Evolutionary conservation across 805 yeast genomes (phyloP).

Genomic region (Cyberlindnera nakhonratchasimensis): DNA sequence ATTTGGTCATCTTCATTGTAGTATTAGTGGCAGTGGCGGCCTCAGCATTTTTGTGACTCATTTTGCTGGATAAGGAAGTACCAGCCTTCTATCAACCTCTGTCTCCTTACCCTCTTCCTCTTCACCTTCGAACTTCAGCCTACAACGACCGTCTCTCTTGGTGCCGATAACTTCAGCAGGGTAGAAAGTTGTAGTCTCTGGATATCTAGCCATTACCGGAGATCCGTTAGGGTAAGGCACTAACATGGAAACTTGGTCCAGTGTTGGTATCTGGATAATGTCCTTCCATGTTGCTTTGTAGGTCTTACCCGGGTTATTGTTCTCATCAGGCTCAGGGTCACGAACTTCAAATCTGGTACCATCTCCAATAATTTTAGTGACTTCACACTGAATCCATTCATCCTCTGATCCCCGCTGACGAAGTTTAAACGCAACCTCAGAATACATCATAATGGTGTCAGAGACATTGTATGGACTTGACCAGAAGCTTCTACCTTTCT

Average conservation of each 20-base stretch:
- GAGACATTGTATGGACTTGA: conserved; percentile 55
- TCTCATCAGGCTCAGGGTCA: conserved; percentile 97
- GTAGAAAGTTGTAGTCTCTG: conserved; percentile 96
- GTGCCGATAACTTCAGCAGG: conserved; percentile 87
- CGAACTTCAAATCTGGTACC: conserved; percentile 80
- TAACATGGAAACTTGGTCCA: conserved; percentile 38
- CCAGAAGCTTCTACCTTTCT: conserved; percentile 34
- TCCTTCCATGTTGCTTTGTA: conserved; percentile 84
- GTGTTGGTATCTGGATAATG: conserved; percentile 64
- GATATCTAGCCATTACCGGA: conserved; percentile 87
- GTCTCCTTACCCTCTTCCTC: conserved; percentile 96
- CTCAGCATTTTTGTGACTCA: background rate
- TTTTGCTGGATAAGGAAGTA: conserved; percentile 62
- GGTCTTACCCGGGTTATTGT: conserved; percentile 80
- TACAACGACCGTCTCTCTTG: conserved; percentile 69
- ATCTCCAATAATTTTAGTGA: conserved; percentile 69
- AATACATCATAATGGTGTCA: conserved; percentile 57
- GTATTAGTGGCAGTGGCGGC: background rate
- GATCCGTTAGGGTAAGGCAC: conserved; percentile 67
- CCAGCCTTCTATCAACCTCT: conserved; percentile 81
- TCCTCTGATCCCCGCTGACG: conserved; percentile 65
- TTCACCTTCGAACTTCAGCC: conserved; percentile 90
- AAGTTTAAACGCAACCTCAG: conserved; percentile 86
- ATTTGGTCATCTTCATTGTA: background rate
- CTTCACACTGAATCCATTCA: conserved; percentile 97